Base-by-base conservation (phyloP, 2,329 filamentous ascomycete genomes). In the Penicillium nordicum region DNA sequence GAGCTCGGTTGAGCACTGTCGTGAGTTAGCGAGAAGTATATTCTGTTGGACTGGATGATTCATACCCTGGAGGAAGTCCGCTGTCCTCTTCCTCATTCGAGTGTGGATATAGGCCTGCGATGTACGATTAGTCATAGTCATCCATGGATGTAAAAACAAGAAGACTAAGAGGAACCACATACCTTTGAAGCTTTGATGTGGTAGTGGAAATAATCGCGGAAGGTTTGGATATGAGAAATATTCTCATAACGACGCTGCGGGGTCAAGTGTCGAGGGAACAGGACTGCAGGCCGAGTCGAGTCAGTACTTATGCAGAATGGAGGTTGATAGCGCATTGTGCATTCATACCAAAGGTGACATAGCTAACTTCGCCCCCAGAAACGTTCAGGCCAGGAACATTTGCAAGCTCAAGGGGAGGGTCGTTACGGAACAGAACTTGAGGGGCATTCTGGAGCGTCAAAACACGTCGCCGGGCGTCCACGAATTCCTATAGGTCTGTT, bases 191-290 rank as follows among this genome's bases (percentile, higher is more conserved):
- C 95, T 79, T 99, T 99, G 79, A 99, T 99, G 77, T 99, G 94
- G 76, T 99, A 99, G 77, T 99, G 94, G 82, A 99, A 99, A 78
- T 99, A 99, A 73, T 99, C 94, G 65, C 94, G 90, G 89, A 99
- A 99, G 14, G 94, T 99, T 78, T 99, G 95, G 69, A 99, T 97
- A 75, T 99, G 95, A 49, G 92, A 97, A 67, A 99, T 99, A 73
- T 95, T 92, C 64, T 97, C 92, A 58, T 90, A 88, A 79, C 95
- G 90, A 72, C 92, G 86, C 76, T 97, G 91, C 14, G 87, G 86
- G 14, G 92, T 93, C 63, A 99, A 82, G 76, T 99, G 95, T 63
- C 94, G 88, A 45, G 94, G 93, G 80, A 99, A 99, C 42, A 99
- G 84, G 46, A 97, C 94, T 95, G 58, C 1, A 37, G 23, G 10